Percentiles rank a stretch among this genome's conserved stretches.
Evolutionary conservation across 306 rosid genomes (phyloP).

Genomic region (Herpetospermum pedunculosum): DNA sequence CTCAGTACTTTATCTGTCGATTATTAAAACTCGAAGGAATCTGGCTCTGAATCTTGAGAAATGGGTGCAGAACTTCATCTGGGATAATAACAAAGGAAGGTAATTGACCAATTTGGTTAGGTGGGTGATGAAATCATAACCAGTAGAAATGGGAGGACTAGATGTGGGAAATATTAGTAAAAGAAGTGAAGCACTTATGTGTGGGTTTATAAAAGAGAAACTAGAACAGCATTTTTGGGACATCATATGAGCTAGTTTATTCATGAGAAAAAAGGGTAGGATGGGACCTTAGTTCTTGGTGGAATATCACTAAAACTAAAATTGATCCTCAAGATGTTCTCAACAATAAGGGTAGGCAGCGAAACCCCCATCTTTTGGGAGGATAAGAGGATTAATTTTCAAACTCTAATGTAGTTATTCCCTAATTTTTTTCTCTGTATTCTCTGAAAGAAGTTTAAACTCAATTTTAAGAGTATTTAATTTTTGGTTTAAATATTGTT

Average conservation of each 20-base stretch:
- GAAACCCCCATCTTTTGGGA: not conserved
- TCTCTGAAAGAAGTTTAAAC: not conserved
- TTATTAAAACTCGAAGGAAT: not conserved
- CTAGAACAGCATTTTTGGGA: not conserved
- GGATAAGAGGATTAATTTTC: not conserved
- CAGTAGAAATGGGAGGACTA: not conserved
- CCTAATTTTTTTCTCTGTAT: not conserved
- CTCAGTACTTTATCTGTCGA: not conserved
- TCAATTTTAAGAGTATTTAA: not conserved
- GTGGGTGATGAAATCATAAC: not conserved
- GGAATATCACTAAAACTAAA: not conserved
- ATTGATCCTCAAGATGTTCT: not conserved
- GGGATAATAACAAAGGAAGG: not conserved
- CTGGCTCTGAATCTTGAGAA: not conserved
- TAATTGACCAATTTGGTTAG: not conserved
- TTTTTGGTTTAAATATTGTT: too few species aligned
- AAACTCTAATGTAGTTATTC: not conserved
- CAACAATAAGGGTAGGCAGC: not conserved
- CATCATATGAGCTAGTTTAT: not conserved
- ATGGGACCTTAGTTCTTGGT: not conserved
- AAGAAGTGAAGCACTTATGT: not conserved
- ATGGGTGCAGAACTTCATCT: not conserved
- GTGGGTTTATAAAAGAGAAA: not conserved
- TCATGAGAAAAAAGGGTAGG: not conserved
- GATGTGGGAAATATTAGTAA: not conserved